Evolutionary conservation across 306 rosid species (phyloP).

Genomic region (Quillaja saponaria): DNA sequence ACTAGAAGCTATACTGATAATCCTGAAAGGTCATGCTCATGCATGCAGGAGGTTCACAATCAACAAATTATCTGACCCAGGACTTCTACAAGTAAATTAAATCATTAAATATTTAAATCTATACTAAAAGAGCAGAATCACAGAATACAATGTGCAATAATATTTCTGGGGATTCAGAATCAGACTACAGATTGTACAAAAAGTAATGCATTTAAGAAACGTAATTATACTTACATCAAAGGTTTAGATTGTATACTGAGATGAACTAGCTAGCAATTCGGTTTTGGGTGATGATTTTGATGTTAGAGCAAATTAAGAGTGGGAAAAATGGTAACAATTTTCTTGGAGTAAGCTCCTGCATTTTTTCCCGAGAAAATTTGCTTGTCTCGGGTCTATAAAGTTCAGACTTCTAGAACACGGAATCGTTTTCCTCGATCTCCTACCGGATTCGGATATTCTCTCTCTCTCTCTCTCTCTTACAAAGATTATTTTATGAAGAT

Average conservation of each 20-base stretch:
- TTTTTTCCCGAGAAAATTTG: no score
- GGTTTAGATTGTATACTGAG: not conserved
- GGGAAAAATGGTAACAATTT: no score
- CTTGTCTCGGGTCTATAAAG: no score
- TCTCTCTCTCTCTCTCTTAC: slow-evolving; percentile 17
- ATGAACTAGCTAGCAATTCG: not conserved
- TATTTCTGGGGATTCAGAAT: slow-evolving; percentile 4
- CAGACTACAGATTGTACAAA: slow-evolving; percentile 3
- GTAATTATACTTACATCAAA: slow-evolving; percentile 16
- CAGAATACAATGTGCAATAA: slow-evolving; percentile 6
- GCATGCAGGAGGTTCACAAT: not conserved
- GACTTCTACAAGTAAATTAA: not conserved
- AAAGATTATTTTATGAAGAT: not conserved
- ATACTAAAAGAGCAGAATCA: slow-evolving; percentile 1
- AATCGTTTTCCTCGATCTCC: not conserved
- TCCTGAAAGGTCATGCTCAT: slow-evolving; percentile 1
- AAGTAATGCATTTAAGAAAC: slow-evolving; percentile 12
- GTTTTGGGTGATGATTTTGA: not conserved
- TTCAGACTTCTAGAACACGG: no score
- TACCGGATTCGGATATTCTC: slow-evolving; percentile 21
- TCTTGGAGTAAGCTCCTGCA: no score
- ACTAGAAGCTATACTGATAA: slow-evolving; percentile 8
- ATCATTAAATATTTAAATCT: no score
- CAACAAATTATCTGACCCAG: not conserved
- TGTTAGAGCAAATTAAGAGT: not conserved